Evolutionary conservation across 805 yeast species (phyloP).

Genomic region (Helenozyma rhizophorensis): DNA sequence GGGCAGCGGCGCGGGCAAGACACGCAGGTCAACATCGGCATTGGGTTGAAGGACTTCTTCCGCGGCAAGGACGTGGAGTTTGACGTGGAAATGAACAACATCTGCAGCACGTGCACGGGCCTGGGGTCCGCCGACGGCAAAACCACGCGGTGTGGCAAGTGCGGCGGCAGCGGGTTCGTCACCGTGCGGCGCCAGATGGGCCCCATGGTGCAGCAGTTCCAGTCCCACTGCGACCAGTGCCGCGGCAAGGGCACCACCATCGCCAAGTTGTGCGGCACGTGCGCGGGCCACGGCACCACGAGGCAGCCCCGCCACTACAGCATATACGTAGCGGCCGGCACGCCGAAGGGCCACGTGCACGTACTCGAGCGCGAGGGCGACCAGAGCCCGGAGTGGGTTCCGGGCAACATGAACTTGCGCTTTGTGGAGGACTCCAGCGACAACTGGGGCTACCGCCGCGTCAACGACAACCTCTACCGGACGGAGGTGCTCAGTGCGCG

Average conservation of each 20-base stretch:
- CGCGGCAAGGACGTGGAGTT: constrained; percentile 64
- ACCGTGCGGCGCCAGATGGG: constrained; percentile 71
- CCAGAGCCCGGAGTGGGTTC: constrained; percentile 71
- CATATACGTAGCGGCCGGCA: constrained; percentile 67
- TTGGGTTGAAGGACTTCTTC: constrained; percentile 64
- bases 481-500: constrained; percentile 69
- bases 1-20: constrained; percentile 59
- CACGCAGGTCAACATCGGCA: constrained; percentile 50
- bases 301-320: constrained; percentile 53
- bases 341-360: constrained; percentile 54
- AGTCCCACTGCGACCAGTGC: constrained; percentile 75
- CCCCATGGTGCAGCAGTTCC: constrained; percentile 85
- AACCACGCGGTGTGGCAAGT: constrained; percentile 57
- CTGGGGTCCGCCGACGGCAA: constrained; percentile 81
- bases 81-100: constrained; percentile 61
- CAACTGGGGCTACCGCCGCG: constrained; percentile 82
- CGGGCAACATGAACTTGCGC: constrained; percentile 75
- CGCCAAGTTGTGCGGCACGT: constrained; percentile 57
- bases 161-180: constrained; percentile 73
- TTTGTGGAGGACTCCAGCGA: constrained; percentile 51
- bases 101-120: constrained; percentile 78
- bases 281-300: constrained; percentile 67
- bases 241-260: constrained; percentile 71
- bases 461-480: constrained; percentile 69
- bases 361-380: constrained; percentile 75